Evolutionary conservation across 2,329 filamentous ascomycete species (phyloP), one percentile per base, ranked within the genome.

Genomic region (Geosmithia morbida): DNA sequence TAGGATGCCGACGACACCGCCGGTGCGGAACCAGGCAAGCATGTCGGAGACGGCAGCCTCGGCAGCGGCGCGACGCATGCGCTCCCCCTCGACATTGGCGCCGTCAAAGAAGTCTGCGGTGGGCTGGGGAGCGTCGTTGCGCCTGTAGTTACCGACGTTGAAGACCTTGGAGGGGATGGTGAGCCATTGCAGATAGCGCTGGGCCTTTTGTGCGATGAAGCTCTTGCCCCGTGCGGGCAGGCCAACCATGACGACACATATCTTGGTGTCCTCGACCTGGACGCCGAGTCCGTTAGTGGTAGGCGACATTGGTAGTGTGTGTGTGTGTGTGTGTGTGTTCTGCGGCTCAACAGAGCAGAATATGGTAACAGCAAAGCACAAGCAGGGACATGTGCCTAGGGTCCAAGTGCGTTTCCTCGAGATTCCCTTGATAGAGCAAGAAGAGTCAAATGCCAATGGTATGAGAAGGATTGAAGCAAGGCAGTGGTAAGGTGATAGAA

Each of bases 191-290:
- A 98, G 81, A 66, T 98, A 98, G 51, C 92, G 83, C 64, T 92
- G 84, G 51, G 88, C 87, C 78, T 96, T 96, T 60, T 94, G 88
- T 55, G 92, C 90, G 62, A 98, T 97, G 65, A 95, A 80, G 70
- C 87, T 95, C 76, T 98, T 98, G 60, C 92, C 92, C 56, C 92
- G 77, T 51, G 92, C 92, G 48, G 92, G 92, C 61, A 98, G 74
- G 55, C 92, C 92, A 51, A 98, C 92, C 92, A 98, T 97, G 58
- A 98, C 88, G 53, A 98, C 89, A 66, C 90, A 97, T 70, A 98
- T 94, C 65, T 86, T 87, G 51, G 87, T 90, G 66, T 96, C 88
- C 72, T 97, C 90, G 57, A 85, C 86, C 86, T 94, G 84, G 54
- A 89, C 76, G 59, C 83, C 84, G 57, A 78, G 69, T 55, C 83